Evolutionary conservation across 768 basidiomycete species (phyloP).

Genomic region (Rhodotorula babjevae): DNA sequence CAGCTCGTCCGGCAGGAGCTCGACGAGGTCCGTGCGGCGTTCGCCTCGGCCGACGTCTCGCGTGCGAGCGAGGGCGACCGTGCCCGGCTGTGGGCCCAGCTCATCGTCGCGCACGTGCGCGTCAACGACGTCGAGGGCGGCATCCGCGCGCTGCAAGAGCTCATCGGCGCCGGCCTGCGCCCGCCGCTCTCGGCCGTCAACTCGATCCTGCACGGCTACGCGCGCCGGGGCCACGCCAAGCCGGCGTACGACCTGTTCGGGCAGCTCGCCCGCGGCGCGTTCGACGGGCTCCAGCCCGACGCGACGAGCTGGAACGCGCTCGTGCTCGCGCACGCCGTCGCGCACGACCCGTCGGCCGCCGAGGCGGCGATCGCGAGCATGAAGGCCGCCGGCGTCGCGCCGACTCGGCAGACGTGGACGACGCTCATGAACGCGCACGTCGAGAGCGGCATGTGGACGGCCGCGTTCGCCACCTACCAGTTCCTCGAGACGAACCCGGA

Average conservation of each 20-base stretch:
- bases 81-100: conserved; percentile 19
- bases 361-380: conserved; percentile 41
- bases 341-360: conserved; percentile 43
- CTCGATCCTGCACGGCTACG: conserved; percentile 37
- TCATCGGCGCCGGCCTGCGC: conserved; percentile 16
- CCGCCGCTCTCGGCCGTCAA: conserved; percentile 36
- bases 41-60: background rate
- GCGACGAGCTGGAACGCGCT: conserved; percentile 43
- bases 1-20: background rate
- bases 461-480: conserved; percentile 67
- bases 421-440: conserved; percentile 78
- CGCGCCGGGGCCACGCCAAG: conserved; percentile 37
- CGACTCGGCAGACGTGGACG: conserved; percentile 46
- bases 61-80: conserved; percentile 4
- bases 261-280: conserved; percentile 29
- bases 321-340: conserved; percentile 41
- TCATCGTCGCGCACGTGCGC: conserved; percentile 37
- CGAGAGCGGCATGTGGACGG: conserved; percentile 70
- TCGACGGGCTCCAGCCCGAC: conserved; percentile 30
- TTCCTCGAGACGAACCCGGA: conserved; percentile 50
- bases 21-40: background rate
- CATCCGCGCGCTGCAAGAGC: conserved; percentile 11
- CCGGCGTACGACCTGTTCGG: conserved; percentile 39
- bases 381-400: conserved; percentile 37
- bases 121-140: conserved; percentile 39